Base-by-base conservation (phyloP, 1,284 basidiomycete species). In the Neotropicomus parvogracilis region DNA sequence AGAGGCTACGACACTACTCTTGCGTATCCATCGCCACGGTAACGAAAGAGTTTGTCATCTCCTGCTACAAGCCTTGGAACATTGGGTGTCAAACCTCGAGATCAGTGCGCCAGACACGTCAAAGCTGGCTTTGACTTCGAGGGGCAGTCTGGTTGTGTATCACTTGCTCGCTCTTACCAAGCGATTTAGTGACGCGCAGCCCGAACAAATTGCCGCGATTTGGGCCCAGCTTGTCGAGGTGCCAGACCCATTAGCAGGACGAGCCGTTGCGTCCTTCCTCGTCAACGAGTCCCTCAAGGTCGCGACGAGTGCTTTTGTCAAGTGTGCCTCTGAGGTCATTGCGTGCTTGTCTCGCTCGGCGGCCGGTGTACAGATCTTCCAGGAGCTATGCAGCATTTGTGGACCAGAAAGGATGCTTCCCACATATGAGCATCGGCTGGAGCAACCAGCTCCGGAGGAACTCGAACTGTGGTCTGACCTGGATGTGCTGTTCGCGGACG, bases 221-320 rank as follows among this genome's bases (percentile, higher is more conserved):
- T 94, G 94, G 85, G 77, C 77, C 16, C 81, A 81, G 48, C 70
- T 94, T 4, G 85, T 90, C 2, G 81, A 88, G 44, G 71, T 80
- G 4, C 80, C 85, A 13, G 77, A 85, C 58, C 75, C 82, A 48
- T 73, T 77, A 13, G 94, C 94, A 57, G 88, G 88, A 0, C 85
- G 85, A 52, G 88, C 89, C 0, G 77, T 93, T 17, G 75, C 91
- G 46, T 81, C 86, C 38, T 97, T 94, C 67, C 71, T 97, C 4
- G 76, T 97, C 37, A 90, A 94, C 55, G 91, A 97, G 59, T 88
- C 90, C 0, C 83, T 88, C 47, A 89, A 88, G 67, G 84, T 93
- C 36, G 85, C 88, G 26, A 91, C 81, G 55, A 77, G 79, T 4
- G 78, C 83, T 10, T 95, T 92, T 63, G 80, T 95, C 49, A 75